Conservation (phyloP, 192 early-diverging fungal species). For the Geranomyces variabilis region DNA sequence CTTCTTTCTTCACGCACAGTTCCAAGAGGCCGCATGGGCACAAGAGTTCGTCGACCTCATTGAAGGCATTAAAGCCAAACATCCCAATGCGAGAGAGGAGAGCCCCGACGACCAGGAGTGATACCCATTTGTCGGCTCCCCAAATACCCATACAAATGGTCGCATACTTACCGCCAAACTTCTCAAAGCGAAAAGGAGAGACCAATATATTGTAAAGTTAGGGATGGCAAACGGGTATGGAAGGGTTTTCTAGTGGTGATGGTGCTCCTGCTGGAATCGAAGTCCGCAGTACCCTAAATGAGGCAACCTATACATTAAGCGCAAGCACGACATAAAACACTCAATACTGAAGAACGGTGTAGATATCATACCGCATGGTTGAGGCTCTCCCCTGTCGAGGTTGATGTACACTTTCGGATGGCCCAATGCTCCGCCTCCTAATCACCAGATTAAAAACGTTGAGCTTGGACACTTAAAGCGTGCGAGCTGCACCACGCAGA, state of each 20-base stretch:
- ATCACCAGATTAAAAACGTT: background rate
- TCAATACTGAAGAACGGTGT: background rate
- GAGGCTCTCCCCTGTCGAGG: constrained; percentile 70
- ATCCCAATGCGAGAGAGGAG: no score
- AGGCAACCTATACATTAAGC: background rate
- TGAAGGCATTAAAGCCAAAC: no score
- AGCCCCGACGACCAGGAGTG: no score
- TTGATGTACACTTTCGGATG: constrained; percentile 96
- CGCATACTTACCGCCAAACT: no score
- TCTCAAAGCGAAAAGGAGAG: no score
- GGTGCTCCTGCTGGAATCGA: constrained; percentile 74
- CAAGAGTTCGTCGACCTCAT: no score
- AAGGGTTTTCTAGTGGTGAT: constrained; percentile 56
- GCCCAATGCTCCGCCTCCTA: constrained; percentile 84
- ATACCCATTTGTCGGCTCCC: no score
- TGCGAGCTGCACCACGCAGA: background rate
- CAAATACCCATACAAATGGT: no score
- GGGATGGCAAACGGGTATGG: no score
- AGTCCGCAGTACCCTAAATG: constrained; percentile 59
- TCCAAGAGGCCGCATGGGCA: no score
- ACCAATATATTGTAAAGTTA: no score
- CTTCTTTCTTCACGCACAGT: no score
- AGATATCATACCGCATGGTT: constrained; percentile 65
- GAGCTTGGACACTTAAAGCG: background rate
- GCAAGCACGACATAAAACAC: background rate